Base-by-base conservation (phyloP, 345 rosid genomes). In the Boechera retrofracta region DNA sequence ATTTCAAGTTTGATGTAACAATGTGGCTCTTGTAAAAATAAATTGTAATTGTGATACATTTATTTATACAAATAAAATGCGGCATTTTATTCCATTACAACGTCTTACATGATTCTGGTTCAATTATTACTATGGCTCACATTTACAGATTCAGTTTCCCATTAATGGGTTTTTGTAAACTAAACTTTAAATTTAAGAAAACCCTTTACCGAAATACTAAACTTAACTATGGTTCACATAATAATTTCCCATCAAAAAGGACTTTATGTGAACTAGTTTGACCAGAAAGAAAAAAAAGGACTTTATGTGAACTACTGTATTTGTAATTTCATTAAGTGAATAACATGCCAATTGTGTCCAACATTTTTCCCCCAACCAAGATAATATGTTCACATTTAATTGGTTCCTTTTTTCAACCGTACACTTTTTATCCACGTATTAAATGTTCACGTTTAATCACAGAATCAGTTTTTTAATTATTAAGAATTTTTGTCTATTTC, bases 321-420 rank as follows among this genome's bases (percentile, higher is more conserved):
- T n/a, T 57, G 13, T 12, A 65, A 54, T 65, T 44, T 56, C 48
- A 16, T 10, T 9, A 39, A 39, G 54, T 49, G 12, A 18, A 49
- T 18, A 18, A 49, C 4, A 49, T 47, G 18, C 54, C 54, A 49
- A 49, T 49, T 49, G 26, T 49, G 54, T 7, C 54, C 5, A 49
- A 49, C 28, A 49, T 3, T 56, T 12, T 54, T 53, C 31, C 11
- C 12, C 35, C 66, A 49, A 29, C 67, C 12, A 67, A 57, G 7
- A 60, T 10, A 83, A 26, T 77, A 82, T 18, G 90, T 83, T 12
- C 87, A 81, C 58, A 86, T 82, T 84, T 77, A 83, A 54, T 35
- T 13, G 2, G 3, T 26, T 42, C 4, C n/a, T 12, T 1, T 63
- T 42, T 3, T 63, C 35, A 42, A 63, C 36, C 8, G 59, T 63